phyloP scores from a whole-genome alignment of 768 basidiomycete genomes.

The Tulasnella sp. region DNA sequence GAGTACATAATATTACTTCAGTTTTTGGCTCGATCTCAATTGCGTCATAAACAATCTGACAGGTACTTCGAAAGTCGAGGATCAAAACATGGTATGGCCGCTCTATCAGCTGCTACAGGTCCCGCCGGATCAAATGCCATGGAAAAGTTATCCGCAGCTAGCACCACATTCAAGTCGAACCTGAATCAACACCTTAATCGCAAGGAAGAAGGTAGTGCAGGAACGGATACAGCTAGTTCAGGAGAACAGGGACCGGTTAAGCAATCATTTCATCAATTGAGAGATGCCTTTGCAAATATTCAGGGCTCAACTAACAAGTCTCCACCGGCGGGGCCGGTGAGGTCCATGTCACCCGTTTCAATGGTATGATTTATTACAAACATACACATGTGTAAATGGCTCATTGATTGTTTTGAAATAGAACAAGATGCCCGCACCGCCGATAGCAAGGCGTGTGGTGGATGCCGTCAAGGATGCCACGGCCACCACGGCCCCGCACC shows the following conservation, averaged over 20 bases:
- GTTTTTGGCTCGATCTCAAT: not conserved
- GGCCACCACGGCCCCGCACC: slow-evolving; percentile 2
- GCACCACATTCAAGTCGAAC: slow-evolving; percentile 1
- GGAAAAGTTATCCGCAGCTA: not conserved
- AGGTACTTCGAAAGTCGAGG: slow-evolving; percentile 60
- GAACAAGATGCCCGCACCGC: not conserved
- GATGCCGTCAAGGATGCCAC: too few relatives aligned
- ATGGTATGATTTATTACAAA: too few relatives aligned
- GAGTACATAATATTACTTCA: slow-evolving; percentile 16
- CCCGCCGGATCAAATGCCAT: slow-evolving; percentile 5
- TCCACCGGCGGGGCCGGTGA: too few relatives aligned
- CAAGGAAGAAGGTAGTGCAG: not conserved
- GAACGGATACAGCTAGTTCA: not conserved
- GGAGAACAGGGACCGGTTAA: not conserved
- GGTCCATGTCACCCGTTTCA: too few relatives aligned
- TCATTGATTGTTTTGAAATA: not conserved
- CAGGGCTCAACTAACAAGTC: too few relatives aligned
- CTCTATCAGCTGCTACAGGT: slow-evolving; percentile 9
- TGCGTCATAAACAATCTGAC: slow-evolving; percentile 17
- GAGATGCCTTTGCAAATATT: too few relatives aligned
- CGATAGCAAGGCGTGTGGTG: not conserved
- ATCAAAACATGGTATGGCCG: slow-evolving; percentile 7
- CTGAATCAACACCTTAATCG: not conserved
- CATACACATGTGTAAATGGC: not conserved
- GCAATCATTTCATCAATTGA: too few relatives aligned